These are phyloP conservation scores for Meyerozyma smithsonii DNA, from an alignment of 1,139 yeast species.

Conservation along the genomic window DNA sequence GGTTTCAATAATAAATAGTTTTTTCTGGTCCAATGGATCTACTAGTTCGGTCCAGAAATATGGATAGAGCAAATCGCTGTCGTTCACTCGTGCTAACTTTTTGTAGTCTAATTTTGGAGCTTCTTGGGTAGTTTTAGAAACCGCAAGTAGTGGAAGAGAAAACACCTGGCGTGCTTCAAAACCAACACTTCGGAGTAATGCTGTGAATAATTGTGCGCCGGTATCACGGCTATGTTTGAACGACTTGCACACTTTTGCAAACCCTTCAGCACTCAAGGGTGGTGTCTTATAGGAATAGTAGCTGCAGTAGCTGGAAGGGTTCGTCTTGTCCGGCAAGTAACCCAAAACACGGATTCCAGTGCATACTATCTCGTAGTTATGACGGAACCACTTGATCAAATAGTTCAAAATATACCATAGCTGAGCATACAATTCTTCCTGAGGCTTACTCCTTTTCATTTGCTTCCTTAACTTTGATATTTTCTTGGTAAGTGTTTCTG, in stretches of 20 bases:
- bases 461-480: not conserved
- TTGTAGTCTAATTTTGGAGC: constrained; percentile 25
- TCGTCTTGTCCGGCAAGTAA: constrained; percentile 16
- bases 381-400: constrained; percentile 34
- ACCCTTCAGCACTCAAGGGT: constrained; percentile 13
- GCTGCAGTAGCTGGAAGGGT: constrained; percentile 6
- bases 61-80: constrained; percentile 34
- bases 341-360: constrained; percentile 35
- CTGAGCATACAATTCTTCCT: constrained; percentile 16
- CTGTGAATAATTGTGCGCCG: constrained; percentile 34
- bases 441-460: constrained; percentile 1
- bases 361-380: constrained; percentile 28
- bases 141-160: constrained; percentile 29
- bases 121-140: constrained; percentile 9
- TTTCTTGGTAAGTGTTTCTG: constrained; percentile 17
- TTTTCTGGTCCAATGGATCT: constrained; percentile 26
- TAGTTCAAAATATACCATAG: constrained; percentile 31
- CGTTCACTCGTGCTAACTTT: constrained; percentile 23
- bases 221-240: constrained; percentile 35
- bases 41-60: constrained; percentile 39
- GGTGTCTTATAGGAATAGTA: constrained; percentile 21
- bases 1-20: constrained; percentile 27
- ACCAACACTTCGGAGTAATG: constrained; percentile 27
- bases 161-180: constrained; percentile 31
- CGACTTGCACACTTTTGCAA: constrained; percentile 17